These are phyloP conservation scores for Verticillium dahliae DNA, from an alignment of 2,329 filamentous ascomycete species.

Conservation along the genomic window DNA sequence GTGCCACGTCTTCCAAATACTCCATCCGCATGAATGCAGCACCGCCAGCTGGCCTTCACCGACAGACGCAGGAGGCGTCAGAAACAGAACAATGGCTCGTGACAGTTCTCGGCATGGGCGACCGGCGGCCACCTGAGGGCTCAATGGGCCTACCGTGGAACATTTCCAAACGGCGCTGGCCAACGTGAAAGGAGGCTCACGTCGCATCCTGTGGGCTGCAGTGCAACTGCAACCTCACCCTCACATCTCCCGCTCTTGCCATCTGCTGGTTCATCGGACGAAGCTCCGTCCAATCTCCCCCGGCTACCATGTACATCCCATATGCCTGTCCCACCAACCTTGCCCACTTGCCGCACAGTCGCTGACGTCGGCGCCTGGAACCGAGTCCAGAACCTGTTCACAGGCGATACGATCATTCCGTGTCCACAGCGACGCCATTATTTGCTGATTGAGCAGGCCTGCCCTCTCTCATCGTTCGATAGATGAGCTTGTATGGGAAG, in stretches of 20 bases:
- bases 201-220: neutral
- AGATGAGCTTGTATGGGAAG: neutral
- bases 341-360: neutral
- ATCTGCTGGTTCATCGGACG: neutral
- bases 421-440: neutral
- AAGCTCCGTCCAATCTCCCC: neutral
- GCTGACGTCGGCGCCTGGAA: neutral
- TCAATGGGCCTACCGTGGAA: neutral
- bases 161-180: neutral
- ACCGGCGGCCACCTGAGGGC: too few species aligned
- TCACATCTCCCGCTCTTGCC: neutral
- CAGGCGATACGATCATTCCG: neutral
- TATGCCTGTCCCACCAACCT: neutral
- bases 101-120: neutral
- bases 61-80: neutral
- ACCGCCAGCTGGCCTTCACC: neutral
- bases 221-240: neutral
- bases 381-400: neutral
- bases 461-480: neutral
- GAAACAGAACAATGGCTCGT: neutral
- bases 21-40: neutral
- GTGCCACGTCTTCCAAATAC: neutral
- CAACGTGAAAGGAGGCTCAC: neutral
- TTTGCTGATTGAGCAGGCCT: neutral
- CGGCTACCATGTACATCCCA: neutral